Evolutionary conservation across 306 rosid species (phyloP), one percentile per base, ranked within the genome.

Genomic region (Astragalus glycyphyllos): DNA sequence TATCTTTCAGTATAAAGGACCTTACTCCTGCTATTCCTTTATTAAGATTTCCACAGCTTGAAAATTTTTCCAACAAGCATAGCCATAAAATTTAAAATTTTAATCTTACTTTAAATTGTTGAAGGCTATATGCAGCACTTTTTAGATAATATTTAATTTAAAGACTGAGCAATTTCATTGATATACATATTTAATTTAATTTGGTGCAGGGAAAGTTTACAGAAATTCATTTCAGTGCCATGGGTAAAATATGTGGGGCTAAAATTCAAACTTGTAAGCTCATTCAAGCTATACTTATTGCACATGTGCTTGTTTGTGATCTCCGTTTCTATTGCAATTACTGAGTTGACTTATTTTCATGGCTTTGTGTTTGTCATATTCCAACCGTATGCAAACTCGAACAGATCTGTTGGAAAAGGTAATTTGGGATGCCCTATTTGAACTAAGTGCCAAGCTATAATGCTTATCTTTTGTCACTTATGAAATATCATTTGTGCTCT

Each of bases 351-450:
- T 82, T 83, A 32, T 58, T 74, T 58, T 80, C 17, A 11, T 70
- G 65, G 76, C 68, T 54, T 57, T 79, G 51, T 65, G 71, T 57
- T 76, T 69, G 53, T 71, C 83, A 77, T 77, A 47, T 74, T 56
- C 66, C 62, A 56, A 82, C 50, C 69, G 46, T 15, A 13, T 73
- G 54, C 48, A 80, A 17, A 77, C 80, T 58, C 44, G 76, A 64
- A 72, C 69, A 95, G 99, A 84, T 75, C 40, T 89, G 70, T 71
- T 89, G 70, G 97, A 95, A 78, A 95, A 91, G 99, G 99, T 95
- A 91, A 83, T 45, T 29, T 56, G 29, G 44, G 50, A 53, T 77
- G 53, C 53, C 73, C 74, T 38, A 41, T 82, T 49, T 77, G 76
- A 80, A 50, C 70, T 60, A 71, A 32, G 61, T n/a, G 5, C 61